Percentiles rank a stretch among this genome's conserved stretches.
These are phyloP conservation scores for Globisporangium polare DNA, from an alignment of 352 stramenopile species.

Conservation along the genomic window DNA sequence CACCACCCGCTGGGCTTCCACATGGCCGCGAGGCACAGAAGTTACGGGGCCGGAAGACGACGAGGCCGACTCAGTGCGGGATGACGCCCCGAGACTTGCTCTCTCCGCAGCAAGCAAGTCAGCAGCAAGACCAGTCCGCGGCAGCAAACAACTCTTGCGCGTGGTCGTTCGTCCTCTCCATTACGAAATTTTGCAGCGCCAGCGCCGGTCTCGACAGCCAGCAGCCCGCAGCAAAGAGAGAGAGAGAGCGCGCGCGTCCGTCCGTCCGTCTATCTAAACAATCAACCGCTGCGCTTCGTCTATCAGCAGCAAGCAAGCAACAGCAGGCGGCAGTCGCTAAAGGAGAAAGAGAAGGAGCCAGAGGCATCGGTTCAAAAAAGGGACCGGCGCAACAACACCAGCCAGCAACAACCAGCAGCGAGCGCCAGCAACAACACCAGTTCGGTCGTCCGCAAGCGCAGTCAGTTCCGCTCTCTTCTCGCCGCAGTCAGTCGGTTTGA, in stretches of 20 bases:
- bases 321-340: constrained; percentile 1
- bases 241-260: neutral
- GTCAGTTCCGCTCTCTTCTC: constrained; percentile 9
- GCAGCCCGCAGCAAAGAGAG: constrained; percentile 2
- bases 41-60: constrained; percentile 1
- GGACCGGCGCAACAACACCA: constrained; percentile 4
- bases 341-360: constrained; percentile 8
- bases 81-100: constrained; percentile 3
- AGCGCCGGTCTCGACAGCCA: constrained; percentile 4
- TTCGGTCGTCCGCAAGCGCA: neutral
- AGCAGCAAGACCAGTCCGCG: neutral
- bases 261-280: neutral
- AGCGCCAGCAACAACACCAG: neutral
- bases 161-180: constrained; percentile 7
- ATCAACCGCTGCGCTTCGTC: neutral
- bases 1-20: constrained; percentile 3
- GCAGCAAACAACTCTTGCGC: neutral
- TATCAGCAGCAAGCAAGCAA: neutral
- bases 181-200: constrained; percentile 11
- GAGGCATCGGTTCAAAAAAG: constrained; percentile 10
- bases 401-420: neutral
- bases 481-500: constrained; percentile 4
- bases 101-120: neutral
- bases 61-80: neutral
- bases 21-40: constrained; percentile 7